Conservation (phyloP, 352 stramenopile genomes). For the Peronospora destructor region DNA sequence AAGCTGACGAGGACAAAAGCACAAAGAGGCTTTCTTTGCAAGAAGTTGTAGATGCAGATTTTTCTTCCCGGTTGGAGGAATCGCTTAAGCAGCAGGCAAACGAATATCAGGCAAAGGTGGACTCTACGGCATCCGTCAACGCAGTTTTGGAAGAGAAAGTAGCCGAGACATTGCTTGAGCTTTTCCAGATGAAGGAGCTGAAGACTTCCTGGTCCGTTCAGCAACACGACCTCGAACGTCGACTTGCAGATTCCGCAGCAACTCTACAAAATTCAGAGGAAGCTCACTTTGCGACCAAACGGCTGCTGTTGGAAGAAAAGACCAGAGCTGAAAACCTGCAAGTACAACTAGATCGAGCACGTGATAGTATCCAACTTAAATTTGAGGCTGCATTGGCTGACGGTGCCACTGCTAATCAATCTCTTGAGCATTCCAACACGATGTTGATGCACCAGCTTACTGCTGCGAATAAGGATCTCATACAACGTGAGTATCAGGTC, state of each 20-base stretch:
- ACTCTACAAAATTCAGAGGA: constrained; percentile 27
- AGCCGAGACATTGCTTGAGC: constrained; percentile 34
- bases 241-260: constrained; percentile 24
- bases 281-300: constrained; percentile 12
- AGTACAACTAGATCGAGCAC: constrained; percentile 21
- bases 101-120: constrained; percentile 43
- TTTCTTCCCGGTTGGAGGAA: constrained; percentile 33
- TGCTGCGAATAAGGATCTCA: constrained; percentile 11
- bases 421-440: constrained; percentile 17
- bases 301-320: constrained; percentile 30
- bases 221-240: constrained; percentile 30
- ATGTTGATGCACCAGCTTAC: constrained; percentile 20
- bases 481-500: constrained; percentile 15
- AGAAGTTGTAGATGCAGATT: constrained; percentile 20
- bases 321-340: constrained; percentile 18
- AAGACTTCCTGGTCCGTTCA: constrained; percentile 52
- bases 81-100: constrained; percentile 38
- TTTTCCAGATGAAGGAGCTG: constrained; percentile 56
- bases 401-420: constrained; percentile 21
- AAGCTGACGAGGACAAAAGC: constrained; percentile 20
- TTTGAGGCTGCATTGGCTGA: constrained; percentile 35
- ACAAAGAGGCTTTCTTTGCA: constrained; percentile 14
- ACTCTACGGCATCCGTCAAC: constrained; percentile 25
- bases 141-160: constrained; percentile 42
- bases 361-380: constrained; percentile 25